Evolutionary conservation across 495 filamentous ascomycete species (phyloP), one percentile per base, ranked within the genome.

Genomic region (Penicillium riverlandense): DNA sequence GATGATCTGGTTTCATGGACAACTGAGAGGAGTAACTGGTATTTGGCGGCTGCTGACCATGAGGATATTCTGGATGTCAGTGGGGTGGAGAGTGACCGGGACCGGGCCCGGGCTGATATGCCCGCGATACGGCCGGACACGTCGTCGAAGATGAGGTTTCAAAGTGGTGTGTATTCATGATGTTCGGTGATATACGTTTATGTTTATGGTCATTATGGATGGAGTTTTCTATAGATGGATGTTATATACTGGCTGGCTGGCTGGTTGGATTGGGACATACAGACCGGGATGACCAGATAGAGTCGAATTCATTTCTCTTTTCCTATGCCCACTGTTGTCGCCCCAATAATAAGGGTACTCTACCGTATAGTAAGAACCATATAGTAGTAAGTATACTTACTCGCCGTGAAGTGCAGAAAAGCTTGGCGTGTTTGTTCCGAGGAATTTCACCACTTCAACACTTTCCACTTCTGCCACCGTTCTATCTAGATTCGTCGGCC

Each of bases 391-490:
- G n/a, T n/a, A n/a, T 22, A 22, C 2, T 22, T 22, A 22, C 22
- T 22, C 4, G 22, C 22, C 6, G 22, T 22, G 22, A 6, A 37
- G 6, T 14, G 8, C 6, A 8, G n/a, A 34, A 10, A 12, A 12
- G 32, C 32, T 54, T 55, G 52, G 14, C 45, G 13, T 52, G 48
- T 53, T 53, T 50, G 44, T 45, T 38, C 49, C 51, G 39, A 40
- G 43, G 42, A 40, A 42, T 43, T 46, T 47, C 52, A 30, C 33
- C 29, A 38, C 53, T 59, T 54, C 53, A 57, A 45, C 47, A 47
- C 52, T 42, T 30, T 48, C 44, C 29, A 12, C 35, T n/a, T 41
- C 40, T 37, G 14, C 29, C 13, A 12, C 14, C 35, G 41, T 37
- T 43, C 44, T 46, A 31, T 28, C 22, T 30, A 12, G 22, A 50